These are phyloP conservation scores for Lasiosphaeriaceae sp. DNA, from an alignment of 495 filamentous ascomycete genomes.

Conservation along the genomic window DNA sequence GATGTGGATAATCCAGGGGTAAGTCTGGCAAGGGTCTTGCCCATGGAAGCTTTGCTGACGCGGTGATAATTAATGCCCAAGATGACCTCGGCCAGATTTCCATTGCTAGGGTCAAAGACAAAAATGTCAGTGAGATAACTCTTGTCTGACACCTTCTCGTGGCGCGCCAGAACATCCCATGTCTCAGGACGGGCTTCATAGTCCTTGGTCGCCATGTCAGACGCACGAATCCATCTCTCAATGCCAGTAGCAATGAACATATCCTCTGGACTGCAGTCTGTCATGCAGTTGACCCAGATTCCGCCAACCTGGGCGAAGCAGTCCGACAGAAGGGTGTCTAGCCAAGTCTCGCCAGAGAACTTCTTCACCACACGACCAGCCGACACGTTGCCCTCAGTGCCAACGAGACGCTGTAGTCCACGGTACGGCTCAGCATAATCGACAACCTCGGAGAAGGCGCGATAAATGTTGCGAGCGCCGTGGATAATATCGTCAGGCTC, in stretches of 20 bases:
- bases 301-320: conserved; percentile 35
- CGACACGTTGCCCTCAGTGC: conserved; percentile 18
- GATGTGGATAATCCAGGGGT: conserved; percentile 1
- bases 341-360: conserved; percentile 39
- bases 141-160: conserved; percentile 32
- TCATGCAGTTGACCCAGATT: conserved; percentile 45
- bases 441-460: conserved; percentile 23
- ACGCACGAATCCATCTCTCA: conserved; percentile 46
- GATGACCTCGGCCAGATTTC: conserved; percentile 43
- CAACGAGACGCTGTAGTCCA: conserved; percentile 24
- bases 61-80: conserved; percentile 47
- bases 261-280: conserved; percentile 31
- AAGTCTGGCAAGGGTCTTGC: conserved; percentile 26
- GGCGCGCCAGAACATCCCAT: conserved; percentile 45
- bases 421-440: conserved; percentile 25
- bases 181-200: conserved; percentile 3
- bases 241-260: conserved; percentile 49
- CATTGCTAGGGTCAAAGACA: conserved; percentile 42
- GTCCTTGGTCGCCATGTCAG: conserved; percentile 21
- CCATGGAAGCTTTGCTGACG: conserved; percentile 42
- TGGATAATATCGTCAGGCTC: conserved; percentile 48
- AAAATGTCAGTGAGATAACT: conserved; percentile 48
- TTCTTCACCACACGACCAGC: conserved; percentile 16
- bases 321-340: conserved; percentile 32
- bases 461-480: not conserved